Conservation (phyloP, 495 filamentous ascomycete genomes). For the Aspergillus conjunctus region DNA sequence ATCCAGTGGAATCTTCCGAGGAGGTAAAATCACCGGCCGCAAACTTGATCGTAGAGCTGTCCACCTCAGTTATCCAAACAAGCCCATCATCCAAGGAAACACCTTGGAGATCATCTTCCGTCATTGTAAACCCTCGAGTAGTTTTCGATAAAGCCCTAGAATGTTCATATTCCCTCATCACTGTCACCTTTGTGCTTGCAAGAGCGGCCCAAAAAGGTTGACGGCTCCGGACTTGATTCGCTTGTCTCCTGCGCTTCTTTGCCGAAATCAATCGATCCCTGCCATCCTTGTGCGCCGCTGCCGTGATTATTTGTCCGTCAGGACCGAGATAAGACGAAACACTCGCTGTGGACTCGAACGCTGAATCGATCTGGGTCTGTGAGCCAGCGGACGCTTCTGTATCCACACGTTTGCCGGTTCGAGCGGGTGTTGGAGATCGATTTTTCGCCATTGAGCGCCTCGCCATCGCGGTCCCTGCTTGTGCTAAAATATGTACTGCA, state of each 20-base stretch:
- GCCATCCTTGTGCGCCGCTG: conserved; percentile 51
- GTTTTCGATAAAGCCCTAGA: conserved; percentile 76
- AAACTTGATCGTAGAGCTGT: conserved; percentile 80
- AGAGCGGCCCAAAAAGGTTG: conserved; percentile 95
- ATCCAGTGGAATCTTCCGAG: conserved; percentile 39
- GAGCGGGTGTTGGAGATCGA: conserved; percentile 44
- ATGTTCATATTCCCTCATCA: conserved; percentile 89
- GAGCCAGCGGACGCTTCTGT: conserved; percentile 59
- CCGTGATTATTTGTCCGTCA: conserved; percentile 54
- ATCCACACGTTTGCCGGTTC: conserved; percentile 54
- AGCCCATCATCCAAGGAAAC: conserved; percentile 77
- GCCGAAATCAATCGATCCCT: conserved; percentile 60
- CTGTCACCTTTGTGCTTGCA: conserved; percentile 90
- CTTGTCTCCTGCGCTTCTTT: conserved; percentile 87
- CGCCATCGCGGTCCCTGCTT: conserved; percentile 62
- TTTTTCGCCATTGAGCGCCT: conserved; percentile 56
- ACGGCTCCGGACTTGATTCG: conserved; percentile 80
- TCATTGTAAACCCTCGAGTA: conserved; percentile 65
- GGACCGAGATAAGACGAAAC: conserved; percentile 50
- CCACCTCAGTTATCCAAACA: conserved; percentile 86
- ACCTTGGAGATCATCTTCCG: conserved; percentile 79
- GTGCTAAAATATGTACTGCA: conserved; percentile 87
- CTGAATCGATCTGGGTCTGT: conserved; percentile 48
- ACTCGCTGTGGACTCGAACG: conserved; percentile 48
- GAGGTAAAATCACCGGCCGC: conserved; percentile 68